These are phyloP conservation scores for Phalaenopsis aphrodite DNA, from an alignment of 106 monocot genomes.

Conservation along the genomic window DNA sequence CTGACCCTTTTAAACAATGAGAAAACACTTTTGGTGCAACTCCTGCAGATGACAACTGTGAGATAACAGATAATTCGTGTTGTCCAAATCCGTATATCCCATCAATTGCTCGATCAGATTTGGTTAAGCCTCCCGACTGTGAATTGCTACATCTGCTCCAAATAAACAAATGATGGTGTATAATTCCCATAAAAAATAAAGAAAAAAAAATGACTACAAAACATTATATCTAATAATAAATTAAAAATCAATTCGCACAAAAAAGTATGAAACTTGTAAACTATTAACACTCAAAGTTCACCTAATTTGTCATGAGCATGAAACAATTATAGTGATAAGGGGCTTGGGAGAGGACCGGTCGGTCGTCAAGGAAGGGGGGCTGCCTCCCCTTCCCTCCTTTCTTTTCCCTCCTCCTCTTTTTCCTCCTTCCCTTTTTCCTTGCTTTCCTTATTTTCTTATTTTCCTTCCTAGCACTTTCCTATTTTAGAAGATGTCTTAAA, in stretches of 20 bases:
- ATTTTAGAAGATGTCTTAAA: too few relatives aligned
- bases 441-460: too few relatives aligned
- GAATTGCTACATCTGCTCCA: constrained; percentile 83
- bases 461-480: too few relatives aligned
- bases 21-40: constrained; percentile 87
- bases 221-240: neutral
- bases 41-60: constrained; percentile 70
- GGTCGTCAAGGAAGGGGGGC: too few relatives aligned
- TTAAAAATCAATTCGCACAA: neutral
- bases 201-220: neutral
- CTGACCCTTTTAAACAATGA: constrained; percentile 86
- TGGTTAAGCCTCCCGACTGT: constrained; percentile 75
- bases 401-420: too few relatives aligned
- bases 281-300: neutral
- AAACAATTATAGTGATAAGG: neutral
- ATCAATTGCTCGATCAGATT: constrained; percentile 85
- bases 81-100: constrained; percentile 98
- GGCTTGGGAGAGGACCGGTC: too few relatives aligned
- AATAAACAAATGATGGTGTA: constrained; percentile 1
- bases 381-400: too few relatives aligned
- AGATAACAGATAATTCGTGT: constrained; percentile 73
- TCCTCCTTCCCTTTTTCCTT: too few relatives aligned
- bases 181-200: neutral
- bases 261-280: neutral
- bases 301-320: neutral